A percentile compares a stretch with the other conserved stretches of the same genome.
Conservation (phyloP, 306 rosid genomes). For the Alnus glutinosa region DNA sequence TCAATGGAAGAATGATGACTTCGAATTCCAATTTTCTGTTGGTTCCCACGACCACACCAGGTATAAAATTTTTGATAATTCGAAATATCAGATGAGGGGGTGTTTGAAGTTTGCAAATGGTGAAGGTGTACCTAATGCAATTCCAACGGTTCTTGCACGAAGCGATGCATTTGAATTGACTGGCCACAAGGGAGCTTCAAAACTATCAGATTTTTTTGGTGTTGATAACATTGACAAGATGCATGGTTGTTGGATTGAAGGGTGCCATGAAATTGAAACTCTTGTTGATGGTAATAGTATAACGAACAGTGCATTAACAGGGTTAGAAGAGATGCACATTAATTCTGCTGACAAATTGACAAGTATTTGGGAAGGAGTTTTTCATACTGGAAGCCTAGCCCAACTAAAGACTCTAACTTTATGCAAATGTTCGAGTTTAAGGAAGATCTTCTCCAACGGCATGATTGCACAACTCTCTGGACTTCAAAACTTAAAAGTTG, state of each 20-base stretch:
- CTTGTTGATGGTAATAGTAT: background rate
- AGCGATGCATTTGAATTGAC: constrained; percentile 35
- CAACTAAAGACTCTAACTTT: constrained; percentile 20
- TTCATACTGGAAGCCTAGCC: constrained; percentile 21
- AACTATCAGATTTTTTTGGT: constrained; percentile 21
- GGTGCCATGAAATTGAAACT: background rate
- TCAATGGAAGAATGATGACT: background rate
- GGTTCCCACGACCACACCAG: constrained; percentile 22
- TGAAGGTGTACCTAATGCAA: background rate
- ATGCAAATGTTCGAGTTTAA: constrained; percentile 18
- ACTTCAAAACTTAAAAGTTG: constrained; percentile 24
- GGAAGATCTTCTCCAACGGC: constrained; percentile 16
- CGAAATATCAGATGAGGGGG: constrained; percentile 23
- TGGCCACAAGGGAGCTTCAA: constrained; percentile 1
- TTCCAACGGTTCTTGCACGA: constrained; percentile 11
- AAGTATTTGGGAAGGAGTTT: constrained; percentile 18
- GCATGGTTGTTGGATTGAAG: constrained; percentile 24
- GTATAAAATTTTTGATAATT: constrained; percentile 13
- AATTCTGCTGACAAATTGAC: background rate
- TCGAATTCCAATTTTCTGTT: constrained; percentile 26
- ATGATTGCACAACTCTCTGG: constrained; percentile 6
- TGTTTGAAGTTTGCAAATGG: constrained; percentile 29
- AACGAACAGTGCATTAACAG: background rate
- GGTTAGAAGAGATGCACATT: constrained; percentile 25
- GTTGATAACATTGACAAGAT: background rate